A percentile compares a stretch with the other conserved stretches of the same genome.
These are phyloP conservation scores for Eucalyptus dawsonii DNA, from an alignment of 345 rosid species.

Conservation along the genomic window DNA sequence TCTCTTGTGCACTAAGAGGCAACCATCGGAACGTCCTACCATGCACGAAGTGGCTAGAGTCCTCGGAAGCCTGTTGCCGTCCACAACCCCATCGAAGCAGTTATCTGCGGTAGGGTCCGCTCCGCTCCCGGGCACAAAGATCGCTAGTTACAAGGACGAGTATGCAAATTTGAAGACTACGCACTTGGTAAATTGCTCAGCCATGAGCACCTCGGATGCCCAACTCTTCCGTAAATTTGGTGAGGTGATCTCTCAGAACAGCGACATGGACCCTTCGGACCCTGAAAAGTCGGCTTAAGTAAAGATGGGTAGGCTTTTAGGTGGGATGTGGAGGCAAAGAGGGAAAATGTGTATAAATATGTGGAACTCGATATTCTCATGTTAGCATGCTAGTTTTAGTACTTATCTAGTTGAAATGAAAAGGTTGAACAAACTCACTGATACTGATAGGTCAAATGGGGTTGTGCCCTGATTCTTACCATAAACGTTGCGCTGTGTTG, in stretches of 20 bases:
- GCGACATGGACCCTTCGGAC: neutral
- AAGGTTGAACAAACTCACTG: neutral
- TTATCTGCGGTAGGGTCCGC: slow-evolving; percentile 8
- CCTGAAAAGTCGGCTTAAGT: neutral
- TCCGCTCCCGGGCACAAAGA: slow-evolving; percentile 16
- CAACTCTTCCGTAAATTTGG: slow-evolving; percentile 87
- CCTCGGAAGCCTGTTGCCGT: slow-evolving; percentile 49
- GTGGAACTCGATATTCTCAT: neutral
- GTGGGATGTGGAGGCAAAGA: neutral
- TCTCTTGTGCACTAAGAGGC: slow-evolving; percentile 66
- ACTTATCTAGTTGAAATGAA: neutral
- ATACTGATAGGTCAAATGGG: neutral
- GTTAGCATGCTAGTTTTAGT: neutral
- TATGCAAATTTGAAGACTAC: slow-evolving; percentile 85
- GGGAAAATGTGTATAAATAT: neutral
- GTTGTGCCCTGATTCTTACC: neutral
- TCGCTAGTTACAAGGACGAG: slow-evolving; percentile 63
- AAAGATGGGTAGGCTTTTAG: neutral
- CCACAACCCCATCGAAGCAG: slow-evolving; percentile 24
- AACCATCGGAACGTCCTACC: slow-evolving; percentile 72
- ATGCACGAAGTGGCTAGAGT: slow-evolving; percentile 91
- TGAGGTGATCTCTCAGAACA: slow-evolving; percentile 87
- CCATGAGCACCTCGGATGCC: slow-evolving; percentile 94
- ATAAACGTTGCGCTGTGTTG: neutral
- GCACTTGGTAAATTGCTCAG: slow-evolving; percentile 65